Conservation (phyloP, 306 rosid genomes). For the Carpinus viminea region DNA sequence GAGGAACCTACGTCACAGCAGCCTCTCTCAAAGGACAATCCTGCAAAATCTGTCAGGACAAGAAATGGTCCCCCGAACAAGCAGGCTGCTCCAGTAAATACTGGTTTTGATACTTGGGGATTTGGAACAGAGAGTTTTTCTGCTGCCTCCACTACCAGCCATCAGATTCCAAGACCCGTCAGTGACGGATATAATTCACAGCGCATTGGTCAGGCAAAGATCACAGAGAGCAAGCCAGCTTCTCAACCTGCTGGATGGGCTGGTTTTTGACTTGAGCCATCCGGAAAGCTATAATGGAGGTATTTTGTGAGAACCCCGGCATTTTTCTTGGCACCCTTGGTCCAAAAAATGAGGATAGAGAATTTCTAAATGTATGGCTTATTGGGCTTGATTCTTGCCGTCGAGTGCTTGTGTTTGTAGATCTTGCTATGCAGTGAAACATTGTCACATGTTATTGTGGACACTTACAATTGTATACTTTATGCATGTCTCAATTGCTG, state of each 20-base stretch:
- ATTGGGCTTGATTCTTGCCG: constrained; percentile 35
- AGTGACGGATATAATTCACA: constrained; percentile 53
- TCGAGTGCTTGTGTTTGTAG: constrained; percentile 48
- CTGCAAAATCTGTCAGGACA: constrained; percentile 69
- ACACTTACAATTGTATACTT: constrained; percentile 20
- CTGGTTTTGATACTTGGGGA: constrained; percentile 76
- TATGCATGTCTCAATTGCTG: constrained; percentile 20
- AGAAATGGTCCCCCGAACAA: constrained; percentile 57
- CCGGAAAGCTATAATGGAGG: constrained; percentile 21
- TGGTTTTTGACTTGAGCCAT: constrained; percentile 56
- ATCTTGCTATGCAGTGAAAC: constrained; percentile 29
- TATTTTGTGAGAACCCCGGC: constrained; percentile 14
- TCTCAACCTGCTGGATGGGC: constrained; percentile 99
- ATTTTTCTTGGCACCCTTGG: constrained; percentile 17
- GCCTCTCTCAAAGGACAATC: constrained; percentile 41
- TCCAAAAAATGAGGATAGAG: constrained; percentile 30
- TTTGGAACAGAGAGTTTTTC: constrained; percentile 71
- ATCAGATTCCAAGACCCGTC: constrained; percentile 45
- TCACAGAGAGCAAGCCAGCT: constrained; percentile 50
- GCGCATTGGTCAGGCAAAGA: constrained; percentile 46
- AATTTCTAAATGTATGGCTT: constrained; percentile 19
- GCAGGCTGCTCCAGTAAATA: constrained; percentile 41
- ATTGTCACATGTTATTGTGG: constrained; percentile 24
- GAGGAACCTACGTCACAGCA: constrained; percentile 54
- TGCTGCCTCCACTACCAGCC: constrained; percentile 52